These are phyloP conservation scores for Lepidium africanum DNA, from an alignment of 345 rosid genomes.

Conservation along the genomic window DNA sequence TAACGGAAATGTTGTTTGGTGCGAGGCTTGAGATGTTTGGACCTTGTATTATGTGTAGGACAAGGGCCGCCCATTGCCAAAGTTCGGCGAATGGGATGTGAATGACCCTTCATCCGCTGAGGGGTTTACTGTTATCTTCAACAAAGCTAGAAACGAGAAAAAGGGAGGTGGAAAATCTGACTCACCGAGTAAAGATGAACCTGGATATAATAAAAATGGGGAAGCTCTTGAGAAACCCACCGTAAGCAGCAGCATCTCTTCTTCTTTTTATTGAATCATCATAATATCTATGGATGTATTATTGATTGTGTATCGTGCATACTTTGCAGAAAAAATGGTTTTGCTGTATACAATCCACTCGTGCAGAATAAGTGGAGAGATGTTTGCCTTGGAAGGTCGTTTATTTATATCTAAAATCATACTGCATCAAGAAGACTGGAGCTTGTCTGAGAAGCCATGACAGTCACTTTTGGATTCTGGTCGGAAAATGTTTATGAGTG, in stretches of 20 bases:
- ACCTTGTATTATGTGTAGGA: slow-evolving; percentile 26
- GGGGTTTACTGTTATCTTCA: slow-evolving; percentile 53
- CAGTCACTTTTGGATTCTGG: slow-evolving; percentile 20
- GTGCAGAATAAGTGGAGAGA: slow-evolving; percentile 7
- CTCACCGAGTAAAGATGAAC: slow-evolving; percentile 36
- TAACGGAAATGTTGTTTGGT: neutral
- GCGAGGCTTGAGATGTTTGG: neutral
- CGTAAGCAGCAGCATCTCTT: slow-evolving; percentile 34
- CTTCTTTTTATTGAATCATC: neutral
- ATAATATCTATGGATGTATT: neutral
- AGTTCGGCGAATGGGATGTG: slow-evolving; percentile 61
- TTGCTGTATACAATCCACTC: slow-evolving; percentile 28
- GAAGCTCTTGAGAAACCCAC: slow-evolving; percentile 48
- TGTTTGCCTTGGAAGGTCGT: slow-evolving; percentile 7
- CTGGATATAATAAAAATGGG: slow-evolving; percentile 33
- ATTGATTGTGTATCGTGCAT: neutral
- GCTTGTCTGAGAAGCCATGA: slow-evolving; percentile 30
- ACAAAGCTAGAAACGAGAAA: slow-evolving; percentile 57
- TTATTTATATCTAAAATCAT: slow-evolving; percentile 11
- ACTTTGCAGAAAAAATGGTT: slow-evolving; percentile 30
- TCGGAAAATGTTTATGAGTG: slow-evolving; percentile 15
- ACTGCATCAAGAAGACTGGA: slow-evolving; percentile 27
- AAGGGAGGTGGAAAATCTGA: slow-evolving; percentile 36
- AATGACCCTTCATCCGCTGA: slow-evolving; percentile 56
- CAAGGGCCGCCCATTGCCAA: slow-evolving; percentile 47